Evolutionary conservation across 352 stramenopile genomes (phyloP).

Genomic region (Globisporangium nodosum): DNA sequence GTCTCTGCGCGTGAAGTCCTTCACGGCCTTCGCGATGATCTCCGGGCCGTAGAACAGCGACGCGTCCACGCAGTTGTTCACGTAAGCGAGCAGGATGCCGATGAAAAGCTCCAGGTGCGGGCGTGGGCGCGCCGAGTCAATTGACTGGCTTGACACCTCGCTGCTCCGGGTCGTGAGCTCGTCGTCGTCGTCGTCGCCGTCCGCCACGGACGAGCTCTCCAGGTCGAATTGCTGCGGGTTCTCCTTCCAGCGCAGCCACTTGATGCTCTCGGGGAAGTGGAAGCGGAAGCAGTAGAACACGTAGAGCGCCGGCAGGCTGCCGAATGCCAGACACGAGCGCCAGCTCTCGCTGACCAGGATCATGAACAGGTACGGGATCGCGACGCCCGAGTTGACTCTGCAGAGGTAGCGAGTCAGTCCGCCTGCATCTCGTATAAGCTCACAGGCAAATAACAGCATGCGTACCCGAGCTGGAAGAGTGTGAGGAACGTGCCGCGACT

Average conservation of each 20-base stretch:
- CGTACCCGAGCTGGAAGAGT: conserved; percentile 76
- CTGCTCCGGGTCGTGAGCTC: conserved; percentile 6
- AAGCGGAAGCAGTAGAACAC: conserved; percentile 74
- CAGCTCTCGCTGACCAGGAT: conserved; percentile 70
- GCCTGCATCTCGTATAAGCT: too few species aligned
- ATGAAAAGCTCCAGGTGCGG: conserved; percentile 65
- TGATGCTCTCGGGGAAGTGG: conserved; percentile 72
- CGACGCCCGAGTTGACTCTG: conserved; percentile 70
- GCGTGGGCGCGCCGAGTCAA: conserved; percentile 6
- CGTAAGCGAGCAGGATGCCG: conserved; percentile 74
- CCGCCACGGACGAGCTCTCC: conserved; percentile 21
- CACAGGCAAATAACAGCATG: neutral
- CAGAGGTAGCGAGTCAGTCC: neutral
- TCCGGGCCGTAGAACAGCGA: conserved; percentile 85
- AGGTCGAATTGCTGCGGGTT: conserved; percentile 44
- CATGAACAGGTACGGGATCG: conserved; percentile 81
- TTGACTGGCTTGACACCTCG: neutral
- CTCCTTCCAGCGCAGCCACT: conserved; percentile 71
- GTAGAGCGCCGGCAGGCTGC: conserved; percentile 63
- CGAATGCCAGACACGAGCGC: conserved; percentile 66
- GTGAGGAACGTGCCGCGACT: conserved; percentile 66
- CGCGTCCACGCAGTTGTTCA: conserved; percentile 85
- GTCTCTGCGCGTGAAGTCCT: conserved; percentile 47
- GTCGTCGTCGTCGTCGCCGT: conserved; percentile 23
- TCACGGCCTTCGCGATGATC: conserved; percentile 72